Conservation (phyloP, 192 early-diverging fungal species). For the Entomortierella chlamydospora region DNA sequence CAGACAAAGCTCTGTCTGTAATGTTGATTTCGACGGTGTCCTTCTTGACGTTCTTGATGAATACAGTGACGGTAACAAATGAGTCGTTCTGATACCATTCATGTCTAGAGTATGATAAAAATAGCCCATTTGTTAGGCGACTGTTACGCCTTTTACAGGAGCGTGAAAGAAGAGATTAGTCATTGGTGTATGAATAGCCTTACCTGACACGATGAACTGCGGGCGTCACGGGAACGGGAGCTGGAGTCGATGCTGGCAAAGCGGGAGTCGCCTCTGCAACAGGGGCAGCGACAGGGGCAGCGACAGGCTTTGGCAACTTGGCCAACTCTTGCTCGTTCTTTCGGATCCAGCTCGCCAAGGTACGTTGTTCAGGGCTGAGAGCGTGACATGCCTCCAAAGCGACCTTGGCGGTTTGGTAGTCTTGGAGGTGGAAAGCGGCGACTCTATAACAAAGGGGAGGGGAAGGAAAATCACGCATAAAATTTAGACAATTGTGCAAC, state of each 20-base stretch:
- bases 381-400: constrained; percentile 59
- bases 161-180: too few relatives aligned
- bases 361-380: constrained; percentile 59
- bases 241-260: constrained; percentile 25
- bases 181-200: background rate
- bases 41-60: constrained; percentile 88
- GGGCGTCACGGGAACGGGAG: constrained; percentile 30
- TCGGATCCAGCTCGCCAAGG: constrained; percentile 62
- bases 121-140: background rate
- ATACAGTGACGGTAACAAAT: constrained; percentile 87
- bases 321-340: constrained; percentile 70
- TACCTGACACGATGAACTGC: constrained; percentile 43
- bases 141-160: background rate
- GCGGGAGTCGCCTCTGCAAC: constrained; percentile 17
- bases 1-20: constrained; percentile 69
- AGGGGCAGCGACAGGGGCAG: constrained; percentile 5
- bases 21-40: constrained; percentile 80
- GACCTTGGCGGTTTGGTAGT: constrained; percentile 71
- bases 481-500: background rate
- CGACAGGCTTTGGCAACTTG: constrained; percentile 45
- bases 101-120: constrained; percentile 65
- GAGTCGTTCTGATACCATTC: constrained; percentile 99
- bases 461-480: background rate
- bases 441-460: constrained; percentile 47
- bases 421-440: constrained; percentile 63